These are phyloP conservation scores for Furcasterigmium furcatum DNA, from an alignment of 2,329 filamentous ascomycete genomes.

Conservation along the genomic window DNA sequence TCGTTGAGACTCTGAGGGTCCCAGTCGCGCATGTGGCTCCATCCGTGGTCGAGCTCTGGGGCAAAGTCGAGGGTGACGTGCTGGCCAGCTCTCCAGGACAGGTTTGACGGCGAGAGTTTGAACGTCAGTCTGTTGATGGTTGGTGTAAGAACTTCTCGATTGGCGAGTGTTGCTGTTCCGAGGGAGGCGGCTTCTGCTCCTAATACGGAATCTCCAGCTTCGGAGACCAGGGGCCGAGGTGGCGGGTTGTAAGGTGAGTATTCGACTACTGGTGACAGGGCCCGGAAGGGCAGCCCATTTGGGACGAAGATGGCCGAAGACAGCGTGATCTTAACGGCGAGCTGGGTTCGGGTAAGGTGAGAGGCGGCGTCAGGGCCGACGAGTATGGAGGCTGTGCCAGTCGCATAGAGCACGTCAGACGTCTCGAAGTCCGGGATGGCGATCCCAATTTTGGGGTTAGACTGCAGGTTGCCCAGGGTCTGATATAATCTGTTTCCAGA, in stretches of 20 bases:
- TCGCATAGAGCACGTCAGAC: constrained; percentile 69
- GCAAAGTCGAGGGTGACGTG: constrained; percentile 75
- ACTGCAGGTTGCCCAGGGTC: constrained; percentile 72
- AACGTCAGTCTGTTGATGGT: constrained; percentile 64
- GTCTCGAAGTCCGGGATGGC: constrained; percentile 72
- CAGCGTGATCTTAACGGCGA: constrained; percentile 68
- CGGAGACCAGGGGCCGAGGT: constrained; percentile 60
- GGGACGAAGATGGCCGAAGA: constrained; percentile 59
- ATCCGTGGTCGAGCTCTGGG: constrained; percentile 67
- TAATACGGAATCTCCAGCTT: constrained; percentile 33
- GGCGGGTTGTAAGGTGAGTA: constrained; percentile 78
- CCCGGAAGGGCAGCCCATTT: constrained; percentile 66
- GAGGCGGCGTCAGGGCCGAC: constrained; percentile 58
- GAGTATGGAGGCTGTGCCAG: constrained; percentile 65
- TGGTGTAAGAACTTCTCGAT: constrained; percentile 60
- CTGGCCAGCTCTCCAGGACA: constrained; percentile 64
- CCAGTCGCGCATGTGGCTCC: constrained; percentile 79
- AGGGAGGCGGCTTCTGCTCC: background rate
- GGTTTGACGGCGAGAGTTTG: constrained; percentile 18
- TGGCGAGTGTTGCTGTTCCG: constrained; percentile 39
- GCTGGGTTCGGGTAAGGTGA: constrained; percentile 65
- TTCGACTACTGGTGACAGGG: constrained; percentile 40
- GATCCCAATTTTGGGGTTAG: constrained; percentile 65
- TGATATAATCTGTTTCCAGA: constrained; percentile 84
- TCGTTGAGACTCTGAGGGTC: constrained; percentile 81